Percentiles rank a stretch among this genome's conserved stretches.
Conservation (phyloP, 306 rosid genomes). For the Prunus fruticosa region DNA sequence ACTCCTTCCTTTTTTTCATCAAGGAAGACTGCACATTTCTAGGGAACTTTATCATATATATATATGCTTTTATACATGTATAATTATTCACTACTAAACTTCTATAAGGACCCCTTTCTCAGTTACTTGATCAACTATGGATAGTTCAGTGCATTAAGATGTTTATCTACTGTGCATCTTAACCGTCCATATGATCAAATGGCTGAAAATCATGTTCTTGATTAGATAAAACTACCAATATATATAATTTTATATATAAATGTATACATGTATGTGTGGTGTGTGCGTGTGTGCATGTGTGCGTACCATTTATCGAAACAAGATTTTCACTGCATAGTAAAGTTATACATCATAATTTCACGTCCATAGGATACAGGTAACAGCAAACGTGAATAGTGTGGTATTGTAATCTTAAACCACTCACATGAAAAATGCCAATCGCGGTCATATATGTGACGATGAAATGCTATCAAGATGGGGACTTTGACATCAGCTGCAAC, state of each 20-base stretch:
- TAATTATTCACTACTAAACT: neutral
- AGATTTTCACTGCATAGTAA: neutral
- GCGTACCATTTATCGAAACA: neutral
- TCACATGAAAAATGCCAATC: conserved; percentile 92
- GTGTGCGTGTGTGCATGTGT: too few relatives aligned
- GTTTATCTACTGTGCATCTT: neutral
- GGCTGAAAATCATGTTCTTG: neutral
- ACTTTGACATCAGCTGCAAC: conserved; percentile 70
- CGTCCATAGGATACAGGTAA: neutral
- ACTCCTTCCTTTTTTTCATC: too few relatives aligned
- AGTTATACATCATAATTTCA: conserved; percentile 12
- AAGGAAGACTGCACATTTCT: neutral
- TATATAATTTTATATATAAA: neutral
- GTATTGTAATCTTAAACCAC: conserved; percentile 26
- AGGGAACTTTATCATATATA: too few relatives aligned
- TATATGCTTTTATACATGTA: neutral
- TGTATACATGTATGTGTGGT: neutral
- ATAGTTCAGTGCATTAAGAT: neutral
- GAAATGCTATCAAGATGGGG: conserved; percentile 80
- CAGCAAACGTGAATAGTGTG: conserved; percentile 4
- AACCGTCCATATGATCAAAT: neutral
- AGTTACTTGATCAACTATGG: neutral
- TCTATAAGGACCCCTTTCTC: neutral
- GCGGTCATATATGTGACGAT: conserved; percentile 64
- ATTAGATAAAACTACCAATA: neutral